Evolutionary conservation across 2,329 filamentous ascomycete genomes (phyloP).

Genomic region (Lachnellula arida): DNA sequence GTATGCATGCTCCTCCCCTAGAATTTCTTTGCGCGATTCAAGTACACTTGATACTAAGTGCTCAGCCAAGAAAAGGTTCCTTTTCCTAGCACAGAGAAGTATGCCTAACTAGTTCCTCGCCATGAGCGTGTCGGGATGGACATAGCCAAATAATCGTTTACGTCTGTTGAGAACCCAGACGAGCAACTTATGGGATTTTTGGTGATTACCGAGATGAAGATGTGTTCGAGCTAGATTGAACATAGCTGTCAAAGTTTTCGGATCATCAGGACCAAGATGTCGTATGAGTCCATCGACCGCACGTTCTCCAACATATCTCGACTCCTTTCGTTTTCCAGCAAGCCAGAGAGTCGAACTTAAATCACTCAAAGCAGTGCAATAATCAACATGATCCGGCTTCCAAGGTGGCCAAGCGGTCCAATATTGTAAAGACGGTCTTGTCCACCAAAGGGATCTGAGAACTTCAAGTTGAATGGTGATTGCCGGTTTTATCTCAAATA

Average conservation of each 20-base stretch:
- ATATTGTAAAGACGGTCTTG: not conserved
- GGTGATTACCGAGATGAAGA: constrained; percentile 18
- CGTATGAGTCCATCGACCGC: constrained; percentile 5
- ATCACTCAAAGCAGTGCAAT: constrained; percentile 15
- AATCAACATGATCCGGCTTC: constrained; percentile 16
- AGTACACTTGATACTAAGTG: constrained; percentile 18
- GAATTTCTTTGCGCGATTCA: constrained; percentile 8
- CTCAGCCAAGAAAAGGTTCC: constrained; percentile 12
- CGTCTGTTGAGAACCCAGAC: constrained; percentile 13
- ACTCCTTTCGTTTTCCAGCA: constrained; percentile 12
- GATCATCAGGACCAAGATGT: constrained; percentile 19
- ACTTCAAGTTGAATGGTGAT: constrained; percentile 2
- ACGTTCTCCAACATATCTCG: constrained; percentile 10
- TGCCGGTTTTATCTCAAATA: constrained; percentile 1
- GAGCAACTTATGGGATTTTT: constrained; percentile 18
- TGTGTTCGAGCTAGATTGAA: constrained; percentile 29
- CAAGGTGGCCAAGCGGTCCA: constrained; percentile 16
- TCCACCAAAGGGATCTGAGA: constrained; percentile 1
- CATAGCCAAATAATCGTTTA: constrained; percentile 19
- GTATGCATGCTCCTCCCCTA: constrained; percentile 34
- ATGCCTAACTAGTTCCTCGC: constrained; percentile 10
- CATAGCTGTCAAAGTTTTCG: constrained; percentile 30
- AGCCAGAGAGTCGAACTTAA: constrained; percentile 17
- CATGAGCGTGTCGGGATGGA: constrained; percentile 28
- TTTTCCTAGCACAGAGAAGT: not conserved